Evolutionary conservation across 108 stramenopile species (phyloP), one percentile per base, ranked within the genome.

Genomic region (Nitzschia putrida): DNA sequence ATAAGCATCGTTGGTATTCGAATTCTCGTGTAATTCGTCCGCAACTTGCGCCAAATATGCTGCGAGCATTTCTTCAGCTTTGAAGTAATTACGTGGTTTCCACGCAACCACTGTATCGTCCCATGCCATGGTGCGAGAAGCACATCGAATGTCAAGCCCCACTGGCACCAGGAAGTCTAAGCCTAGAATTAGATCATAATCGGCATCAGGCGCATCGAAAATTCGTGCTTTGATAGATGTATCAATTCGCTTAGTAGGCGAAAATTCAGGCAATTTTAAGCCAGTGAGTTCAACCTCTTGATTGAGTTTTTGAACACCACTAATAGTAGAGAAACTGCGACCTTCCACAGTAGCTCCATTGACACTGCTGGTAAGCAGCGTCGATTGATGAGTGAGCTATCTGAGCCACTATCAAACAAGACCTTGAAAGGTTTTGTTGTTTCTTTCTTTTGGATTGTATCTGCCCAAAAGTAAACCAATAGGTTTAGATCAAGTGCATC

Each of bases 131-230:
- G 53, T 53, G 10, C 8, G 11, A 14, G 13, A 8, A n/a, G 11
- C 8, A 53, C 20, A 20, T 8, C 8, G 20, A 18, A 53, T 53
- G 53, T 53, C 53, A n/a, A 53, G 10, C 18, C 53, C 53, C 13
- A 53, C 13, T 20, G 8, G 8, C 18, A 20, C 8, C n/a, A 20
- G 53, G 18, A 53, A 53, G 18, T 53, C 53, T 20, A 20, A 20
- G 10, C 53, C 53, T 21, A 53, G 53, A 20, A 53, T 53, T 21
- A 53, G n/a, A n/a, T 53, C 53, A n/a, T 53, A 53, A 53, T 8
- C 18, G 13, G 9, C 13, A 8, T 8, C 8, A 9, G 10, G 8
- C 8, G 11, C n/a, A n/a, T 53, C 53, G 11, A 53, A 11, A 8
- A 53, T 21, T 9, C 8, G 18, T 8, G 53, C 53, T 8, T 20